phyloP scores from a whole-genome alignment of 768 basidiomycete genomes.

The Amanita pallidorosea region DNA sequence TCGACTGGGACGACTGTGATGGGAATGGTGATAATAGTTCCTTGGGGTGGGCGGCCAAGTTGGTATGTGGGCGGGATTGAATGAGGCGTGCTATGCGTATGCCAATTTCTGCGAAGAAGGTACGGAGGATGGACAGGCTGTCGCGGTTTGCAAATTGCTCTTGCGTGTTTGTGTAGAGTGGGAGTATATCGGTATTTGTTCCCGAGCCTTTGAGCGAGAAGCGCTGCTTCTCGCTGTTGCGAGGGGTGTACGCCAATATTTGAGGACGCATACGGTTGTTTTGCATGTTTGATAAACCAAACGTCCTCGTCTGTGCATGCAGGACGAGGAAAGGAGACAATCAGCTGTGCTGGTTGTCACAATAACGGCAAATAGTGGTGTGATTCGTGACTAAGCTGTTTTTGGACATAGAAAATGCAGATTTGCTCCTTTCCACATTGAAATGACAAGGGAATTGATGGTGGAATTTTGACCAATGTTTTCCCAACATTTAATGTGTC shows the following conservation, averaged over 20 bases:
- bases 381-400: too few species aligned
- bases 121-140: not conserved
- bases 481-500: too few species aligned
- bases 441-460: too few species aligned
- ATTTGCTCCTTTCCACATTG: too few species aligned
- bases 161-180: not conserved
- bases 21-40: not conserved
- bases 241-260: not conserved
- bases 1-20: slow-evolving; percentile 13
- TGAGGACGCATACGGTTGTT: not conserved
- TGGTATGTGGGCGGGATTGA: not conserved
- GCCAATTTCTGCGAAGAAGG: not conserved
- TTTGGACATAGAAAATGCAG: too few species aligned
- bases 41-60: not conserved
- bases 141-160: not conserved
- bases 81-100: not conserved
- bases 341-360: not conserved
- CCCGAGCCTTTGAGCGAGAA: slow-evolving; percentile 2
- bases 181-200: not conserved
- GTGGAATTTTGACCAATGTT: too few species aligned
- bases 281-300: not conserved
- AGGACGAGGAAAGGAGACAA: not conserved
- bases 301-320: not conserved
- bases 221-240: slow-evolving; percentile 3
- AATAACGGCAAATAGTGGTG: slow-evolving; percentile 1